Evolutionary conservation across 164 flowering plant genomes (phyloP).

Genomic region (Sextonia rubra): DNA sequence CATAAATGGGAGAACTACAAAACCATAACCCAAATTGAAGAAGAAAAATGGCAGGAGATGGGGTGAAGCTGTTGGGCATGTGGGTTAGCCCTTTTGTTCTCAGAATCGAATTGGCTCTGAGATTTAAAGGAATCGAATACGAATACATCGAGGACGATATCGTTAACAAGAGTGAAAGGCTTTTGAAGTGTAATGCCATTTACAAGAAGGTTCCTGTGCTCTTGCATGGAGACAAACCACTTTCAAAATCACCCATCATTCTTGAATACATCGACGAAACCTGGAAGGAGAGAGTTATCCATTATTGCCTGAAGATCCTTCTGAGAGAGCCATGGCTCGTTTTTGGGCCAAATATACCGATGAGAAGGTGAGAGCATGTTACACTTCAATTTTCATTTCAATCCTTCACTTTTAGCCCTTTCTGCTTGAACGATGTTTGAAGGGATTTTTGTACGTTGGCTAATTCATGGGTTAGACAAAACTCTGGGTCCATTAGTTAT

Average conservation of each 20-base stretch:
- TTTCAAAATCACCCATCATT: neutral
- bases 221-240: neutral
- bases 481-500: no score
- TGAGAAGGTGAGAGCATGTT: slow-evolving; percentile 4
- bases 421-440: no score
- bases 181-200: slow-evolving; percentile 11
- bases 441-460: no score
- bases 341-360: slow-evolving; percentile 4
- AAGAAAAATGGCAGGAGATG: slow-evolving; percentile 6
- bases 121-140: slow-evolving; percentile 24
- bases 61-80: slow-evolving; percentile 18
- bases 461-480: no score
- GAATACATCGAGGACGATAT: slow-evolving; percentile 23
- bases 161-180: slow-evolving; percentile 21
- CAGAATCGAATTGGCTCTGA: slow-evolving; percentile 24
- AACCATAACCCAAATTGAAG: neutral
- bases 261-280: slow-evolving; percentile 9
- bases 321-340: slow-evolving; percentile 1
- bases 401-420: no score
- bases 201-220: slow-evolving; percentile 8
- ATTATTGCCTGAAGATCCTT: slow-evolving; percentile 8
- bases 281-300: slow-evolving; percentile 2
- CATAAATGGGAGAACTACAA: no score
- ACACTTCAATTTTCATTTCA: no score
- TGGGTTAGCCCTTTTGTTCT: slow-evolving; percentile 11